phyloP scores from a whole-genome alignment of 1,139 yeast species.

The Pichia sp. region DNA sequence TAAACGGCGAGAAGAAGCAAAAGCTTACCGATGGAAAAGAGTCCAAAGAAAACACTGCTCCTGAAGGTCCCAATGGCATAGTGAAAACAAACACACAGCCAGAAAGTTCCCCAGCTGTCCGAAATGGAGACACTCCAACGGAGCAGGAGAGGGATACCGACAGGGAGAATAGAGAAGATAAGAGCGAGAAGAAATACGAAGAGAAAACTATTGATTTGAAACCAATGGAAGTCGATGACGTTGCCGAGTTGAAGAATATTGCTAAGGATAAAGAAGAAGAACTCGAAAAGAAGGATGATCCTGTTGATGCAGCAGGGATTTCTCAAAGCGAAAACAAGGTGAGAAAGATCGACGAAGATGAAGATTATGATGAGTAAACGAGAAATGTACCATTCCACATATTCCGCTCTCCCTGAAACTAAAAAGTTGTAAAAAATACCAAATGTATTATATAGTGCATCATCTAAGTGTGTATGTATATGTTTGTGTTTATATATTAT shows the following conservation, averaged over 20 bases:
- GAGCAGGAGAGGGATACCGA: neutral
- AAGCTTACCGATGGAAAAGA: neutral
- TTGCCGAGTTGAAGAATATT: constrained; percentile 23
- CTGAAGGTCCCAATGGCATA: neutral
- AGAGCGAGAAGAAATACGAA: neutral
- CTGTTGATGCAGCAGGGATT: neutral
- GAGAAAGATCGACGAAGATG: constrained; percentile 77
- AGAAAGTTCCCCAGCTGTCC: neutral
- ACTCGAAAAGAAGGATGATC: constrained; percentile 15
- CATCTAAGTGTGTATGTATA: neutral
- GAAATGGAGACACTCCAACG: neutral
- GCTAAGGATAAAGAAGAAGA: constrained; percentile 32
- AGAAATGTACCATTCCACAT: neutral
- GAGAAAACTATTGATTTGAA: constrained; percentile 33
- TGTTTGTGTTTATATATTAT: constrained; percentile 3
- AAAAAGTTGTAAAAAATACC: neutral
- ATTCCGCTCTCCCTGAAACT: neutral
- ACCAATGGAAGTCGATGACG: constrained; percentile 41
- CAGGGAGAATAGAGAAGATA: neutral
- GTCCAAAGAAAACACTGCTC: neutral
- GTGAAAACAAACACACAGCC: neutral
- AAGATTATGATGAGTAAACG: constrained; percentile 62
- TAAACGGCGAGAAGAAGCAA: neutral
- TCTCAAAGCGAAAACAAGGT: constrained; percentile 45
- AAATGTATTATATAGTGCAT: constrained; percentile 1